These are phyloP conservation scores for Ascochyta fabae DNA, from an alignment of 2,329 filamentous ascomycete genomes.

Conservation along the genomic window DNA sequence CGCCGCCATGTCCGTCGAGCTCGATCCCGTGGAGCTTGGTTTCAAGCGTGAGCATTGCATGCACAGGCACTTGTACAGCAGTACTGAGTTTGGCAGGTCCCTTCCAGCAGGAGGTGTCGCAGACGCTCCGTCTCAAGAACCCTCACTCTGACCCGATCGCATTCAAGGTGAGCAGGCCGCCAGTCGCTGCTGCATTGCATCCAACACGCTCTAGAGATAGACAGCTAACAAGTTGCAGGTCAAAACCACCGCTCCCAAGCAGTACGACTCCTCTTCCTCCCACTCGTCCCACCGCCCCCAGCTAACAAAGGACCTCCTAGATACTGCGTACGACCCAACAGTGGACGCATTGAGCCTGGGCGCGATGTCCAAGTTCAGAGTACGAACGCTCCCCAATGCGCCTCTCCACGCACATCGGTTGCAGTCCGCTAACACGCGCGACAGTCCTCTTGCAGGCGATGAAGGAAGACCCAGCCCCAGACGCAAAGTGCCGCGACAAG, in stretches of 20 bases:
- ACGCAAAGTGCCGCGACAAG: slow-evolving; percentile 94
- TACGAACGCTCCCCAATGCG: slow-evolving; percentile 53
- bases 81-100: slow-evolving; percentile 56
- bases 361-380: slow-evolving; percentile 91
- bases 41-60: slow-evolving; percentile 77
- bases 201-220: neutral
- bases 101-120: slow-evolving; percentile 69
- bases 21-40: slow-evolving; percentile 87
- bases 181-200: neutral
- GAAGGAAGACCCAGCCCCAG: slow-evolving; percentile 88
- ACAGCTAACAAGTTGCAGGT: slow-evolving; percentile 64
- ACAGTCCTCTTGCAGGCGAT: slow-evolving; percentile 94
- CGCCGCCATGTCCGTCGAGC: slow-evolving; percentile 86
- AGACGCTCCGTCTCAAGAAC: slow-evolving; percentile 66
- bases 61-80: neutral
- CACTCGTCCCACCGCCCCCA: slow-evolving; percentile 21
- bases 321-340: slow-evolving; percentile 98
- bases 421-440: slow-evolving; percentile 35
- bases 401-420: slow-evolving; percentile 16
- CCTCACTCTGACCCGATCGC: slow-evolving; percentile 64
- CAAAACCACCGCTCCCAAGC: slow-evolving; percentile 98
- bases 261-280: slow-evolving; percentile 67
- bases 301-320: slow-evolving; percentile 57
- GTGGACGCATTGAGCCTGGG: slow-evolving; percentile 90
- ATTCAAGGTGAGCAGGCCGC: slow-evolving; percentile 63